These are phyloP conservation scores for Fusarium keratoplasticum DNA, from an alignment of 2,329 filamentous ascomycete species.

Conservation along the genomic window DNA sequence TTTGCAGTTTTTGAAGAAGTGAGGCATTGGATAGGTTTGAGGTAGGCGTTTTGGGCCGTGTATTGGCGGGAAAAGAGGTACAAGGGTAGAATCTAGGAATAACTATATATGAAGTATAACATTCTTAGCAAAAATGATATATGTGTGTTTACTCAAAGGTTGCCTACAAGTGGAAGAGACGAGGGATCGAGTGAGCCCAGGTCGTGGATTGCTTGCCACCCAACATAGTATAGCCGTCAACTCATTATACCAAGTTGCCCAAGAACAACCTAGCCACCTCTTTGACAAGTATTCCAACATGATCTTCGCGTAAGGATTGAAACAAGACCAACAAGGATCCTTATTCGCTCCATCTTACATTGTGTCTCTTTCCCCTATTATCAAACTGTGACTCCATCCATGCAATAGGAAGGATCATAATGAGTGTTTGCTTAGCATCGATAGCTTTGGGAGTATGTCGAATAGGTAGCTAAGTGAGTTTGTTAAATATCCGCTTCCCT, in stretches of 20 bases:
- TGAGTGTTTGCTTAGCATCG: background rate
- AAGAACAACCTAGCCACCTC: background rate
- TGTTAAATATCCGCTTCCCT: background rate
- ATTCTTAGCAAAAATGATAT: background rate
- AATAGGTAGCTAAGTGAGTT: background rate
- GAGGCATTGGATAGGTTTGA: background rate
- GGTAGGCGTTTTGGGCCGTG: constrained; percentile 8
- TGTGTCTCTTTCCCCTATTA: background rate
- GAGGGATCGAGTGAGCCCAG: too few relatives aligned
- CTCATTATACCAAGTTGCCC: background rate
- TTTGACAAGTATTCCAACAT: background rate
- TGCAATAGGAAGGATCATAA: background rate
- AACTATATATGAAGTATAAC: background rate
- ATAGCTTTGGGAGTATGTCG: background rate
- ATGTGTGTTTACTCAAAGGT: too few relatives aligned
- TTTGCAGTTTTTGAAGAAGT: constrained; percentile 59
- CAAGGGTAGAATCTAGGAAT: background rate
- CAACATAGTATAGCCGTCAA: background rate
- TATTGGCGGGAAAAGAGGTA: background rate
- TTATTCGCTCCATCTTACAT: too few relatives aligned
- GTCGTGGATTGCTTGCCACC: background rate
- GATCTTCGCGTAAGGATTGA: too few relatives aligned
- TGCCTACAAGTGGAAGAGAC: too few relatives aligned
- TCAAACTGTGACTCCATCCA: background rate
- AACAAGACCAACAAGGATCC: too few relatives aligned